Evolutionary conservation across 441 rosid species (phyloP).

Genomic region (Erysimum cheiri): DNA sequence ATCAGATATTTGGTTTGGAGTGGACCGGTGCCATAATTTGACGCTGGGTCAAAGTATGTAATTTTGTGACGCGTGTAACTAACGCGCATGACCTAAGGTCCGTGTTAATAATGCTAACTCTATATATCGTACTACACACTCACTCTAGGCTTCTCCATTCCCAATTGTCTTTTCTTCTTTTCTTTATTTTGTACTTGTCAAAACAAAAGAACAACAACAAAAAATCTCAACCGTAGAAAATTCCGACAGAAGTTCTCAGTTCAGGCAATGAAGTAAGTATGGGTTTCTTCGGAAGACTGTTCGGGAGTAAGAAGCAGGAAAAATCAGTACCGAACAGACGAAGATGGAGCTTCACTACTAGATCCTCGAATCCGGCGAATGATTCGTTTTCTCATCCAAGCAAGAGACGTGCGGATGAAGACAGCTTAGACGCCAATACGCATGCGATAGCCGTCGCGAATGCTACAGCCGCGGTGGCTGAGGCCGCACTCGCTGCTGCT

Average conservation of each 20-base stretch:
- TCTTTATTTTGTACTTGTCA: neutral
- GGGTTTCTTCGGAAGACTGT: conserved; percentile 81
- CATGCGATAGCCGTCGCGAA: conserved; percentile 79
- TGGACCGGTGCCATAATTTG: conserved; percentile 17
- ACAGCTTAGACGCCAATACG: conserved; percentile 54
- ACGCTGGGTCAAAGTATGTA: neutral
- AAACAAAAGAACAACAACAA: neutral
- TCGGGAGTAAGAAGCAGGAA: conserved; percentile 56
- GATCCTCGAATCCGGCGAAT: conserved; percentile 47
- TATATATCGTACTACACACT: conserved; percentile 32
- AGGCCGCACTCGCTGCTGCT: conserved; percentile 75
- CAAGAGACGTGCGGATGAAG: conserved; percentile 38
- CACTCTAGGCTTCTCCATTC: conserved; percentile 28
- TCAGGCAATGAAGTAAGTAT: conserved; percentile 55
- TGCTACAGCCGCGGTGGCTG: conserved; percentile 74
- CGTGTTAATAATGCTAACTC: conserved; percentile 14
- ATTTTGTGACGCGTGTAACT: conserved; percentile 6
- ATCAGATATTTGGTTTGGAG: conserved; percentile 22
- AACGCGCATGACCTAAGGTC: conserved; percentile 29
- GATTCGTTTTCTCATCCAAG: conserved; percentile 38
- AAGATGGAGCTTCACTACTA: conserved; percentile 55
- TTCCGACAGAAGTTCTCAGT: neutral
- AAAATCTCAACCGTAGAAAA: neutral
- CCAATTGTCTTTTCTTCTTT: conserved; percentile 7
- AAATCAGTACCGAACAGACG: conserved; percentile 37